phyloP scores from a whole-genome alignment of 2,329 filamentous ascomycete genomes.

The Epichloe hybrida region DNA sequence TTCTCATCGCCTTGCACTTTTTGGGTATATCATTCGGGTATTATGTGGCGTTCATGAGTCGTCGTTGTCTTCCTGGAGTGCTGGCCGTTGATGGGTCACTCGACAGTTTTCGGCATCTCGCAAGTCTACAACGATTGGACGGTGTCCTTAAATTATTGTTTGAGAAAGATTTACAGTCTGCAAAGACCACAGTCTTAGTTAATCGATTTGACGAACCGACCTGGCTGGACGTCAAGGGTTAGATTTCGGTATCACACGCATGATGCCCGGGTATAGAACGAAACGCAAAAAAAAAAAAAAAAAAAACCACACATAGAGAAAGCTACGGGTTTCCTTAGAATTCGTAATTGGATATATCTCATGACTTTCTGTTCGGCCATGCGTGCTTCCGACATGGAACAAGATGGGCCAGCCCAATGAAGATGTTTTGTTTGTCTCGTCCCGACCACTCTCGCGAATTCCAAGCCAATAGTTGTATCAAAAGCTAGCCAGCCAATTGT shows the following conservation, averaged over 20 bases:
- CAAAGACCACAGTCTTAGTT: not conserved
- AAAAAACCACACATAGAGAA: too few species aligned
- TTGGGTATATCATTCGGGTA: not conserved
- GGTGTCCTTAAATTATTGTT: not conserved
- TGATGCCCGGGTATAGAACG: not conserved
- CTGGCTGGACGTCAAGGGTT: not conserved
- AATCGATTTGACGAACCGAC: not conserved
- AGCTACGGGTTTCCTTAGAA: too few species aligned
- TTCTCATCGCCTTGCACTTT: not conserved
- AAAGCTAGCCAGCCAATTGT: too few species aligned
- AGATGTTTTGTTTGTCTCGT: too few species aligned
- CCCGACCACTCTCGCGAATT: too few species aligned
- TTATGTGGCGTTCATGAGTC: not conserved
- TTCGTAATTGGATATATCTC: too few species aligned
- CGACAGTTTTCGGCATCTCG: not conserved
- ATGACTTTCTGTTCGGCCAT: not conserved
- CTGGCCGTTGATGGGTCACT: not conserved
- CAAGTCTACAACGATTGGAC: not conserved
- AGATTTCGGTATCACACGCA: not conserved
- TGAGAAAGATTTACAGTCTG: constrained; percentile 1
- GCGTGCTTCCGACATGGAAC: not conserved
- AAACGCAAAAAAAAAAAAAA: not conserved
- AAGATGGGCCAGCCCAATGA: not conserved
- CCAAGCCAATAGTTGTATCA: too few species aligned
- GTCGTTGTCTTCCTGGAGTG: not conserved